Percentiles rank a stretch among this genome's conserved stretches.
These are phyloP conservation scores for Aspergillus panamensis DNA, from an alignment of 495 filamentous ascomycete genomes.

Conservation along the genomic window DNA sequence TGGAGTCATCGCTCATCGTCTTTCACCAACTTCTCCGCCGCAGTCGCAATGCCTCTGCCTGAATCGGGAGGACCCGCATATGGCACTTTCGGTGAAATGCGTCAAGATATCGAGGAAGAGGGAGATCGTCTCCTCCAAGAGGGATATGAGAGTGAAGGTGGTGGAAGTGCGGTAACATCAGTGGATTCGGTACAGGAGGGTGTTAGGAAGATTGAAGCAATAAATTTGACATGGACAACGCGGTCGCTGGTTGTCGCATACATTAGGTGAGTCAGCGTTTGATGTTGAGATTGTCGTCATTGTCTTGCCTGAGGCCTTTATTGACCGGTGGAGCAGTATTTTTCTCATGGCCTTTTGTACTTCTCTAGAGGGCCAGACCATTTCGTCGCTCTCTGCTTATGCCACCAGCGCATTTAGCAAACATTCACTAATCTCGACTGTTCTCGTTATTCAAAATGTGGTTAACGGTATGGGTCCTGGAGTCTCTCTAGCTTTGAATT, in stretches of 20 bases:
- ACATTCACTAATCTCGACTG: slow-evolving; percentile 56
- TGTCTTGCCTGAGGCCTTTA: not conserved
- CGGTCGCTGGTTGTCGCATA: slow-evolving; percentile 53
- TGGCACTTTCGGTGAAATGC: slow-evolving; percentile 36
- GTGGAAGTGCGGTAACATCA: slow-evolving; percentile 24
- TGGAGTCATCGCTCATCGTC: slow-evolving; percentile 1
- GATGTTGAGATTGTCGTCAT: not conserved
- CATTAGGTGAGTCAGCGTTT: slow-evolving; percentile 41
- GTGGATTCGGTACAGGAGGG: slow-evolving; percentile 48
- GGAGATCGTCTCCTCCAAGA: slow-evolving; percentile 33
- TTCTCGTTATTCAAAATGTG: slow-evolving; percentile 55
- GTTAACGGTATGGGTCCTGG: slow-evolving; percentile 45
- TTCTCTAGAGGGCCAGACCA: slow-evolving; percentile 54
- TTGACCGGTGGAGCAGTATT: slow-evolving; percentile 42
- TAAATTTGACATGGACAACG: slow-evolving; percentile 54
- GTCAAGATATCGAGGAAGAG: slow-evolving; percentile 30
- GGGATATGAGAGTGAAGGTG: slow-evolving; percentile 29
- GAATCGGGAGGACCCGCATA: slow-evolving; percentile 39
- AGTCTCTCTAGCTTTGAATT: not conserved
- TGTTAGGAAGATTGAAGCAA: slow-evolving; percentile 55
- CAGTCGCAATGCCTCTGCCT: slow-evolving; percentile 38
- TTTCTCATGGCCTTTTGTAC: slow-evolving; percentile 56
- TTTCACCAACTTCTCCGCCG: slow-evolving; percentile 9
- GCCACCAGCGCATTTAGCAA: slow-evolving; percentile 58
- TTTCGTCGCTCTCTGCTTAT: slow-evolving; percentile 52